phyloP scores from a whole-genome alignment of 1,139 yeast species.

The Yarrowia galli region DNA sequence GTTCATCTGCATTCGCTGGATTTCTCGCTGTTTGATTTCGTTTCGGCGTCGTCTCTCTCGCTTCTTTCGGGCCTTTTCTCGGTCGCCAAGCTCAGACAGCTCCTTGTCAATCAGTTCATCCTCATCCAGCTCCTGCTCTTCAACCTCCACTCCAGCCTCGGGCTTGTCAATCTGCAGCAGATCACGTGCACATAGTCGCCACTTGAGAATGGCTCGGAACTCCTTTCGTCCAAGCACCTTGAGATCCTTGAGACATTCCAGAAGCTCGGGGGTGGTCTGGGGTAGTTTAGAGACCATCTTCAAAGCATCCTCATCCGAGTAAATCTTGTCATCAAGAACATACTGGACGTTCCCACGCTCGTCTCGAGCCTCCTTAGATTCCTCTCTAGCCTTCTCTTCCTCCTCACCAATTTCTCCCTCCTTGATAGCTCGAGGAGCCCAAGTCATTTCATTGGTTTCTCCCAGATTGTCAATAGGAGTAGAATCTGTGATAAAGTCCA shows the following conservation, averaged over 20 bases:
- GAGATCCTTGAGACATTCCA: slow-evolving; percentile 86
- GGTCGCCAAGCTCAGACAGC: slow-evolving; percentile 72
- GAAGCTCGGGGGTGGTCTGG: slow-evolving; percentile 76
- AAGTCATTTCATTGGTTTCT: slow-evolving; percentile 52
- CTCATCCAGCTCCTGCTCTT: slow-evolving; percentile 77
- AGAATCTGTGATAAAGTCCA: slow-evolving; percentile 80
- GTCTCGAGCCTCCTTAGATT: neutral
- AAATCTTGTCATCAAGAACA: slow-evolving; percentile 59
- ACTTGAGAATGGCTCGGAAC: slow-evolving; percentile 79
- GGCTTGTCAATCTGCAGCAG: slow-evolving; percentile 67
- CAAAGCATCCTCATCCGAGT: slow-evolving; percentile 66
- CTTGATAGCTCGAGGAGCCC: slow-evolving; percentile 1
- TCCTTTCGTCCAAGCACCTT: slow-evolving; percentile 94
- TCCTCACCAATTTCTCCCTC: slow-evolving; percentile 7
- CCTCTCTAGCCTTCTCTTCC: neutral
- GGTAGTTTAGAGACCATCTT: slow-evolving; percentile 72
- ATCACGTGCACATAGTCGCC: slow-evolving; percentile 89
- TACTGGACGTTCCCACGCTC: slow-evolving; percentile 40
- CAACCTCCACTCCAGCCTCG: slow-evolving; percentile 55
- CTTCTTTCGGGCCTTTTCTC: slow-evolving; percentile 70
- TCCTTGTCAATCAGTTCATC: slow-evolving; percentile 92
- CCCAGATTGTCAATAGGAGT: slow-evolving; percentile 90
- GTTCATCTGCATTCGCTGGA: slow-evolving; percentile 92
- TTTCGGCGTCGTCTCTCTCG: slow-evolving; percentile 84
- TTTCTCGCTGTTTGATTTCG: slow-evolving; percentile 86